Percentiles rank a stretch among this genome's conserved stretches.
Evolutionary conservation across 176 grass and related monocot species (phyloP).

Genomic region (Zea mays): Zm-B73-REFERENCE-NAM-5.0 NC_050101.1:42846501-42847000

Average conservation of each 20-base stretch:
- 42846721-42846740: not conserved
- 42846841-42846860: not conserved
- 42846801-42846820: not conserved
- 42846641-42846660: not conserved
- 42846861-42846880: not conserved
- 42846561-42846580: conserved; percentile 3
- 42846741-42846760: conserved; percentile 24
- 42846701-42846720: conserved; percentile 24
- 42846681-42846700: conserved; percentile 27
- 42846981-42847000: not conserved
- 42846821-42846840: not conserved
- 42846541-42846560: conserved; percentile 12
- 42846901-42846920: not conserved
- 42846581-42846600: not conserved
- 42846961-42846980: not conserved
- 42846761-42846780: not conserved
- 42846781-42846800: not conserved
- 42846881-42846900: not conserved
- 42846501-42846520: conserved; percentile 5
- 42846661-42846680: conserved; percentile 47
- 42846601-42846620: not conserved
- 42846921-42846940: not conserved
- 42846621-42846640: not conserved
- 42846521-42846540: not conserved
- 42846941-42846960: not conserved